Conservation (phyloP, 495 filamentous ascomycete genomes). For the Aspergillus baeticus region DNA sequence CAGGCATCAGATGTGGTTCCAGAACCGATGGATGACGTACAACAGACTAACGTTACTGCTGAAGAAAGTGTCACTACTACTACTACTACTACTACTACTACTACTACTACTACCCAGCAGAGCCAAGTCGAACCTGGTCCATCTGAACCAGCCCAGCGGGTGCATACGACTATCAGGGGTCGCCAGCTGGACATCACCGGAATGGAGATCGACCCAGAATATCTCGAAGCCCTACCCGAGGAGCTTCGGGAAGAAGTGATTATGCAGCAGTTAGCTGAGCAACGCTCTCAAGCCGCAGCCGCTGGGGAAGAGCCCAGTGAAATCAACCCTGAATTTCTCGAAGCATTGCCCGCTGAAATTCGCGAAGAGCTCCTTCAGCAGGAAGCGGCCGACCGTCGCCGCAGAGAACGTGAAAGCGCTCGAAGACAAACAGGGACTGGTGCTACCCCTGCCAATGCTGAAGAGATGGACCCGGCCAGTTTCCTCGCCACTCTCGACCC, state of each 20-base stretch:
- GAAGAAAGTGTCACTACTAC: no score
- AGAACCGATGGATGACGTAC: slow-evolving; percentile 85
- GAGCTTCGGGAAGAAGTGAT: slow-evolving; percentile 95
- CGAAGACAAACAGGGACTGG: slow-evolving; percentile 60
- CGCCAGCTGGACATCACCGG: slow-evolving; percentile 87
- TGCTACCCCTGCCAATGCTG: slow-evolving; percentile 52
- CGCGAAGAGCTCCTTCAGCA: slow-evolving; percentile 86
- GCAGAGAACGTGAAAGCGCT: slow-evolving; percentile 76
- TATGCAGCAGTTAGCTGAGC: slow-evolving; percentile 77
- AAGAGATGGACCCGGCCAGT: slow-evolving; percentile 90
- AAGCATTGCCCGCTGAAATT: slow-evolving; percentile 87
- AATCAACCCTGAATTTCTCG: slow-evolving; percentile 91
- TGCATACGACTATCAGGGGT: slow-evolving; percentile 79
- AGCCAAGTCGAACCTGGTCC: slow-evolving; percentile 43
- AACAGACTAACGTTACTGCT: slow-evolving; percentile 48
- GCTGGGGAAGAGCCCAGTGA: slow-evolving; percentile 81
- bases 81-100: no score
- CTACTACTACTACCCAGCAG: slow-evolving; percentile 26
- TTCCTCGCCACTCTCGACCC: slow-evolving; percentile 91
- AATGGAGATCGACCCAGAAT: slow-evolving; percentile 90
- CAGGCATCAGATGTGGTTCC: slow-evolving; percentile 43
- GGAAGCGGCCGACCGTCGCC: slow-evolving; percentile 84
- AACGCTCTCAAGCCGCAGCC: slow-evolving; percentile 75
- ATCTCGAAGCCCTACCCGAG: slow-evolving; percentile 89
- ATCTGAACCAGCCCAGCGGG: slow-evolving; percentile 54